Percentiles rank a stretch among this genome's conserved stretches.
These are phyloP conservation scores for Orbilia javanica DNA, from an alignment of 2,329 filamentous ascomycete genomes.

Conservation along the genomic window DNA sequence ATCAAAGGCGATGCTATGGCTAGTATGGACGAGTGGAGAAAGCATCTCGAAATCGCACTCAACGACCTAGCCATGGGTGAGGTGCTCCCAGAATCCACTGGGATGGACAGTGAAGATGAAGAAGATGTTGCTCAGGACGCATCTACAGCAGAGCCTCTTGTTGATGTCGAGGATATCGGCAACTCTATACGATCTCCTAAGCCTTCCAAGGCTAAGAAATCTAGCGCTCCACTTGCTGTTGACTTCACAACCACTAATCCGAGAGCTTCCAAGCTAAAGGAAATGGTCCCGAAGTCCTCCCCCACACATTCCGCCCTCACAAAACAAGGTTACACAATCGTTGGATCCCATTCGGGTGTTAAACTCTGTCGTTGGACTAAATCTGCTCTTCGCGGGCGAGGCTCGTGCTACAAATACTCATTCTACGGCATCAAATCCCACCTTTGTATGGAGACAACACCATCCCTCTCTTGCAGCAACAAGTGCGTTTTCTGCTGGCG, in stretches of 20 bases:
- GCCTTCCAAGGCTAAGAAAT: conserved; percentile 72
- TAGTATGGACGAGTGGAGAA: conserved; percentile 80
- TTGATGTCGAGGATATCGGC: conserved; percentile 62
- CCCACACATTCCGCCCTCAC: conserved; percentile 90
- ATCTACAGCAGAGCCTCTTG: conserved; percentile 58
- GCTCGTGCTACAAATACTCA: conserved; percentile 96
- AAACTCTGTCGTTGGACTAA: conserved; percentile 97
- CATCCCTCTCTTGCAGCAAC: conserved; percentile 94
- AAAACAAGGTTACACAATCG: conserved; percentile 95
- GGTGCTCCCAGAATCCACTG: conserved; percentile 60
- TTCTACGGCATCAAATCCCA: conserved; percentile 98
- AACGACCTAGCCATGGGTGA: conserved; percentile 66
- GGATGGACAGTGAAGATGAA: conserved; percentile 60
- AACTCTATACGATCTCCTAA: conserved; percentile 57
- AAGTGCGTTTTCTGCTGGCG: conserved; percentile 99
- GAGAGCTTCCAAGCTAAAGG: conserved; percentile 73
- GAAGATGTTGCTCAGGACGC: conserved; percentile 59
- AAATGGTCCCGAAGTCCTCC: conserved; percentile 93
- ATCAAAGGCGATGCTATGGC: conserved; percentile 69
- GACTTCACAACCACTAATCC: conserved; percentile 80
- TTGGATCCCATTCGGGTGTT: conserved; percentile 82
- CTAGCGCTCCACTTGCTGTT: conserved; percentile 75
- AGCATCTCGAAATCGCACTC: conserved; percentile 79
- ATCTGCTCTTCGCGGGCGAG: conserved; percentile 89
- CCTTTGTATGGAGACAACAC: conserved; percentile 98